A percentile compares a stretch with the other conserved stretches of the same genome.
phyloP scores from a whole-genome alignment of 148 eudicot genomes.

The Simmondsia chinensis region DNA sequence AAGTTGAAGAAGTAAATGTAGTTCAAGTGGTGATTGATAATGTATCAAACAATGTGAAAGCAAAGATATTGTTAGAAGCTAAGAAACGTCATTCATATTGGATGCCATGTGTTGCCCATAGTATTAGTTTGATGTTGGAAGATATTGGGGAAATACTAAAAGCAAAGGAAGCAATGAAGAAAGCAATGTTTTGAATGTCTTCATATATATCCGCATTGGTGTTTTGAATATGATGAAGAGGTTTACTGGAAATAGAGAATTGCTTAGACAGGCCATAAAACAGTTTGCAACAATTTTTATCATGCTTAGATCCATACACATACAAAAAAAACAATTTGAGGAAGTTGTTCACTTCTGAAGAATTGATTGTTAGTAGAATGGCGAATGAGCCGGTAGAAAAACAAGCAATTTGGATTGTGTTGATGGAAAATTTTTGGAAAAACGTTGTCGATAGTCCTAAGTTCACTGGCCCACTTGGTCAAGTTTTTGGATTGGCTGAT shows the following conservation, averaged over 20 bases:
- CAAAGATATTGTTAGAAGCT: background rate
- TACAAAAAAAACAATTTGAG: background rate
- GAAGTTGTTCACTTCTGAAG: constrained; percentile 4
- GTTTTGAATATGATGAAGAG: constrained; percentile 7
- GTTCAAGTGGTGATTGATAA: too few species aligned
- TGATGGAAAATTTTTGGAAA: too few species aligned
- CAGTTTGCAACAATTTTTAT: constrained; percentile 10
- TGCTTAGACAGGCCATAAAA: background rate
- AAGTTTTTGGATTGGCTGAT: constrained; percentile 7
- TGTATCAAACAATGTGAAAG: background rate
- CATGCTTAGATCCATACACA: background rate
- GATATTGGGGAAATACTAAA: too few species aligned
- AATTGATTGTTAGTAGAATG: background rate
- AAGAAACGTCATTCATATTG: background rate
- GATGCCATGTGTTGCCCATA: too few species aligned
- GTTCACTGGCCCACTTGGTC: constrained; percentile 1
- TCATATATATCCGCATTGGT: background rate
- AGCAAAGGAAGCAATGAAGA: background rate
- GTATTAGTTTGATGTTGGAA: too few species aligned
- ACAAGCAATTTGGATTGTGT: background rate
- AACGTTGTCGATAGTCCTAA: background rate
- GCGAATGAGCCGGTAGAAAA: background rate
- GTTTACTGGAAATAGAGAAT: background rate
- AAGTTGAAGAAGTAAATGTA: background rate
- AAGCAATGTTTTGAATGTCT: background rate